A percentile compares a stretch with the other conserved stretches of the same genome.
These are phyloP conservation scores for Trematosphaeria pertusa DNA, from an alignment of 2,329 filamentous ascomycete species.

Conservation along the genomic window DNA sequence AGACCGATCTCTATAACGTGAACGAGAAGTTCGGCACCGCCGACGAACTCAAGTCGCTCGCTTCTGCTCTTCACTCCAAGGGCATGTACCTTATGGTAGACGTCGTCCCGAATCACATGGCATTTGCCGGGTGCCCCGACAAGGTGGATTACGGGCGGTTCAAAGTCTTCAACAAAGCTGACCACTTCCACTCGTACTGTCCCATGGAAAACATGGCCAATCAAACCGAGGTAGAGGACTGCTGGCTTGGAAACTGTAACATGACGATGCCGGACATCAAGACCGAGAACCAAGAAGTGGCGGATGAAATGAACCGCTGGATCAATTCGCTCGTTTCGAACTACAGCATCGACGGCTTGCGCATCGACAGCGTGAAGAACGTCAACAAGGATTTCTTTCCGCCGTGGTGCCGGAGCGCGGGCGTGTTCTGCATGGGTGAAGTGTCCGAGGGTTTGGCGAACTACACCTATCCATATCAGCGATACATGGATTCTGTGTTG, in stretches of 20 bases:
- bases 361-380: slow-evolving; percentile 66
- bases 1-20: slow-evolving; percentile 50
- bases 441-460: slow-evolving; percentile 40
- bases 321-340: slow-evolving; percentile 16
- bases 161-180: slow-evolving; percentile 10
- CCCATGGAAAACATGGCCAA: slow-evolving; percentile 14
- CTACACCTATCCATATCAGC: slow-evolving; percentile 39
- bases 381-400: slow-evolving; percentile 64
- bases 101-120: slow-evolving; percentile 53
- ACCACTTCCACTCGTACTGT: slow-evolving; percentile 17
- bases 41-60: slow-evolving; percentile 51
- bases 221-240: slow-evolving; percentile 20
- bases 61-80: slow-evolving; percentile 49
- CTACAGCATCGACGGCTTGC: slow-evolving; percentile 56
- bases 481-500: slow-evolving; percentile 61
- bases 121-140: slow-evolving; percentile 18
- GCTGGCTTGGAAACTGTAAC: slow-evolving; percentile 24
- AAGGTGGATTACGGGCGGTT: slow-evolving; percentile 14
- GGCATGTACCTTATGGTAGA: slow-evolving; percentile 55
- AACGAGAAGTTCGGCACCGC: slow-evolving; percentile 54
- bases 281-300: slow-evolving; percentile 16
- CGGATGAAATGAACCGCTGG: slow-evolving; percentile 14
- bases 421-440: slow-evolving; percentile 52
- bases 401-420: slow-evolving; percentile 58
- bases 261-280: slow-evolving; percentile 26